Evolutionary conservation across 2,329 filamentous ascomycete species (phyloP), one percentile per base, ranked within the genome.

Genomic region (Xylariaceae sp.): DNA sequence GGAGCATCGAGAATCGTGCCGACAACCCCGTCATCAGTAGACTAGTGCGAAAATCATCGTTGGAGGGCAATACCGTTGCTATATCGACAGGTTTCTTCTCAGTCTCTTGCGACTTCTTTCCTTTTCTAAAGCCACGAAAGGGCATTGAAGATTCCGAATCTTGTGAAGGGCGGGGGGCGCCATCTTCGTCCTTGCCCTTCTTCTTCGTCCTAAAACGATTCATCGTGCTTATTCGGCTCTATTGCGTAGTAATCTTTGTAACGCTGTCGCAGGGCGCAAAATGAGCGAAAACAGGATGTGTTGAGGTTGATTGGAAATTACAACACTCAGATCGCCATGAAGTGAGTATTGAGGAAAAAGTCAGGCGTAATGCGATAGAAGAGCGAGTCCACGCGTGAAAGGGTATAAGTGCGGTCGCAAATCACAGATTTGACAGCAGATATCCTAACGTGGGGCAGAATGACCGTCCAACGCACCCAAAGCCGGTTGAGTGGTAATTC

Each of bases 11-110:
- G 74, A 99, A 99, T 6, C 95, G 87, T 11, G 93, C 92, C 0
- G 94, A 98, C 4, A 99, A 82, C 37, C 93, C 94, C 0, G 92
- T 93, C 94, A 99, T 96, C 61, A 99, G 81, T 56, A 99, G 78
- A 79, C 95, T 98, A 3, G 95, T 99, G 55, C 95, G 87, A 74
- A 99, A 98, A 70, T 98, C 89, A 74, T 98, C 92, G 43, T 79
- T 87, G 0, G 92, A 82, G 1, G 95, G 95, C 2, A 99, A 79
- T 1, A 87, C 93, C 11, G 79, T 79, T 2, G 86, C 74, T 11
- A 98, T 78, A 68, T 98, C 89, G 43, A 97, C 75, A 60, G 91
- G 83, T 56, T 78, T 80, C 70, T 87, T 89, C 41, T 87, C 84
- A 41, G 81, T 81, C 17, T 82, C 82, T 8, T 75, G 77, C 0